These are phyloP conservation scores for Hebeloma cylindrosporum DNA, from an alignment of 768 basidiomycete genomes.

Conservation along the genomic window DNA sequence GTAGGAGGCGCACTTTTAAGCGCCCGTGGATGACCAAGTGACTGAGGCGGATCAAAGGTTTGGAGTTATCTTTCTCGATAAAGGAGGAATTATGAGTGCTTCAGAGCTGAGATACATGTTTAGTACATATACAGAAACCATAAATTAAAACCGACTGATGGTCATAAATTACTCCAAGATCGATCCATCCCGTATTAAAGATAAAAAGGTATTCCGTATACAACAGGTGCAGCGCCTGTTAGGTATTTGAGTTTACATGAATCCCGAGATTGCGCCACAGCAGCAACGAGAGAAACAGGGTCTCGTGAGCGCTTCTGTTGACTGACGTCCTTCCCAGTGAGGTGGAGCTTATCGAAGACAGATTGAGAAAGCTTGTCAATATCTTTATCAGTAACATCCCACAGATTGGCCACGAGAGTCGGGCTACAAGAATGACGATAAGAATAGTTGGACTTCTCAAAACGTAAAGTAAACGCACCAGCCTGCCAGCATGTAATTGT, in stretches of 20 bases:
- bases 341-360: conserved; percentile 71
- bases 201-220: conserved; percentile 95
- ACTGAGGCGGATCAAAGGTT: too few species aligned
- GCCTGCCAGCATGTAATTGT: conserved; percentile 95
- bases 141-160: not conserved
- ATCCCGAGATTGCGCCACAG: conserved; percentile 78
- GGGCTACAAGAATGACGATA: conserved; percentile 56
- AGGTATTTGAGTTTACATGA: conserved; percentile 89
- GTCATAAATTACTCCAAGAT: conserved; percentile 10
- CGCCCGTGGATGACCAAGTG: too few species aligned
- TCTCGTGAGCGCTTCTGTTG: conserved; percentile 12
- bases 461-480: conserved; percentile 60
- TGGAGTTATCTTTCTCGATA: too few species aligned
- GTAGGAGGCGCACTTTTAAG: too few species aligned
- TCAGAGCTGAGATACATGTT: conserved; percentile 2
- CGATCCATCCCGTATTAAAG: conserved; percentile 32
- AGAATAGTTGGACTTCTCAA: not conserved
- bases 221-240: conserved; percentile 92
- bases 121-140: not conserved
- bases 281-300: conserved; percentile 58
- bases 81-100: too few species aligned
- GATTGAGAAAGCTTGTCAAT: conserved; percentile 90
- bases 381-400: conserved; percentile 98
- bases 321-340: conserved; percentile 39
- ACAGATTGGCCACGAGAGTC: conserved; percentile 89